phyloP scores from a whole-genome alignment of 345 rosid genomes.

The Melaleuca alternifolia region DNA sequence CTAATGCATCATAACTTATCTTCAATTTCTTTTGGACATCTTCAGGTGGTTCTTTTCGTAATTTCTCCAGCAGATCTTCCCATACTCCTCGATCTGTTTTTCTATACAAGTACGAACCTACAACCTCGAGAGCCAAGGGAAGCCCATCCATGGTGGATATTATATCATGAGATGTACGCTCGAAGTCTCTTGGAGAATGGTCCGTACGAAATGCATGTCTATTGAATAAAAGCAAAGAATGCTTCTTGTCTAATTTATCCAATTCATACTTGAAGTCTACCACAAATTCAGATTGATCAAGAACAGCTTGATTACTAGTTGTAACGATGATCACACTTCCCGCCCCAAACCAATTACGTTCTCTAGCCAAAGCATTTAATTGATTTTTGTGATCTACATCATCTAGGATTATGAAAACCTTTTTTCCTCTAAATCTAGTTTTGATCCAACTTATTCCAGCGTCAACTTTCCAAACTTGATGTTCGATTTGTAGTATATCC shows the following conservation, averaged over 20 bases:
- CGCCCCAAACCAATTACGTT: neutral
- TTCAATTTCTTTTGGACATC: too few species aligned
- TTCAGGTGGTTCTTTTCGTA: too few species aligned
- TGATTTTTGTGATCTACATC: too few species aligned
- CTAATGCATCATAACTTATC: too few species aligned
- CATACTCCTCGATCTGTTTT: too few species aligned
- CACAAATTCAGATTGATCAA: neutral
- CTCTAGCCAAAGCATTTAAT: neutral
- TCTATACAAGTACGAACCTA: neutral
- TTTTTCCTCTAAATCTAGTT: too few species aligned
- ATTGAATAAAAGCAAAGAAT: fast-evolving
- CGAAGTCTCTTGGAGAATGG: fast-evolving
- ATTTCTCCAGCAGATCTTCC: too few species aligned
- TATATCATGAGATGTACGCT: neutral
- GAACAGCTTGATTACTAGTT: neutral
- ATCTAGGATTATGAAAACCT: too few species aligned
- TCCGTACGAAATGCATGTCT: neutral
- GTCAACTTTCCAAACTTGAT: too few species aligned
- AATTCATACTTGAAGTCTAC: neutral
- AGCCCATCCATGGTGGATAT: neutral
- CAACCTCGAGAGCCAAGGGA: fast-evolving
- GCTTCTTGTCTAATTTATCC: fast-evolving
- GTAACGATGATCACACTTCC: neutral
- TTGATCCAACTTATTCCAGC: too few species aligned
- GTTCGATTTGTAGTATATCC: too few species aligned